Base-by-base conservation (phyloP, 208 protist genomes). In the Porcisia deanei region DNA sequence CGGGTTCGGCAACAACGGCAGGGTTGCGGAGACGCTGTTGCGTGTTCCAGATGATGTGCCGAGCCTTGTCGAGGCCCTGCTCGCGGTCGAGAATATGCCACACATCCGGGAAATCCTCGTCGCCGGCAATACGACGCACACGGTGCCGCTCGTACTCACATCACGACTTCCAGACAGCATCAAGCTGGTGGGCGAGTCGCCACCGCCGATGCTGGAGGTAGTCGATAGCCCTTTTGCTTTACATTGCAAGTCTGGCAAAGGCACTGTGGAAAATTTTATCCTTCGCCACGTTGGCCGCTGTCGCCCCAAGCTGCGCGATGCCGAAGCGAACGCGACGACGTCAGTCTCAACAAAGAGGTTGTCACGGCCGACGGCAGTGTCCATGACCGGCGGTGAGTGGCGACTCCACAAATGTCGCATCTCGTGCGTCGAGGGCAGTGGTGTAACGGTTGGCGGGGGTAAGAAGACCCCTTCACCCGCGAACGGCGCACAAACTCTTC, bases 251-350 rank as follows among this genome's bases (percentile, higher is more conserved):
- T 92, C 88, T 0, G 92, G 92, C 47, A 82, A 78, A 18, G 92
- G 92, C 22, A 85, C 75, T 41, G 60, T 96, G 20, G 85, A 91
- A 72, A 94, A 96, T 82, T 93, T 96, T 68, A 83, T 93, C 43
- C 86, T 96, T 67, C 89, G 92, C 45, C 88, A 96, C 63, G 73
- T 81, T 37, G 88, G 83, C 63, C 67, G 76, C 49, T 59, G 57
- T 64, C 76, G 73, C 57, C n/a, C 60, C 30, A 75, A 59, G 60
- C 59, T 73, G 71, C 64, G 37, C 55, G 59, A 78, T 7, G 20
- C 59, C 6, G 55, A 59, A 1, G 53, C 52, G 12, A 58, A 25
- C n/a, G 55, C 47, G 10, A 2, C 47, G 41, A 18, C 37, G 16
- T 37, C 45, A 14, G 69, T 63, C 20, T 49, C 78, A 34, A 64